Percentiles rank a stretch among this genome's conserved stretches.
phyloP scores from a whole-genome alignment of 2,329 filamentous ascomycete genomes.

The Cladobotryum mycophilum region DNA sequence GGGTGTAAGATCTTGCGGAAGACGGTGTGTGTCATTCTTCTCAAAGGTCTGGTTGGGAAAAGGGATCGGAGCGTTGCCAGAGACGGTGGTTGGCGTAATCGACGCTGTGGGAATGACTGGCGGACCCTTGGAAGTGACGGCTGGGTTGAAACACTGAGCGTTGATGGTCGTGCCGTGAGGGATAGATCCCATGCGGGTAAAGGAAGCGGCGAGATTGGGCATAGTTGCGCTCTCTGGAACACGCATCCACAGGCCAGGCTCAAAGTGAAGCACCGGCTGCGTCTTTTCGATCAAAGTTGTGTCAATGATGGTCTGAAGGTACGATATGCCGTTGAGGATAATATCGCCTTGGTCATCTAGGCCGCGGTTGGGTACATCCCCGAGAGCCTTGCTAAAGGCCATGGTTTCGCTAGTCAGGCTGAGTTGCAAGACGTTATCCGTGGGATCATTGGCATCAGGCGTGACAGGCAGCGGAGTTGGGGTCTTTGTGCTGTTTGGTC shows the following conservation, averaged over 20 bases:
- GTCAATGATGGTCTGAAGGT: constrained; percentile 30
- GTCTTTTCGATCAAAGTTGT: constrained; percentile 22
- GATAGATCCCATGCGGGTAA: constrained; percentile 35
- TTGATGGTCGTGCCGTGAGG: constrained; percentile 40
- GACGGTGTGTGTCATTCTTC: too few relatives aligned
- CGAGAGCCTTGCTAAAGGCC: constrained; percentile 25
- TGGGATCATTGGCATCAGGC: too few relatives aligned
- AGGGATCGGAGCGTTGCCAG: too few relatives aligned
- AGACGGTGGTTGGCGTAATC: too few relatives aligned
- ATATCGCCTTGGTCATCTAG: constrained; percentile 27
- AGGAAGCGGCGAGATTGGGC: constrained; percentile 17
- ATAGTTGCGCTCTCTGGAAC: constrained; percentile 23
- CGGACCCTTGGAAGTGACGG: constrained; percentile 9
- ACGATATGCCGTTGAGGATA: constrained; percentile 29
- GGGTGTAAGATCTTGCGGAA: too few relatives aligned
- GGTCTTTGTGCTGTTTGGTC: too few relatives aligned
- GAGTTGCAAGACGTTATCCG: constrained; percentile 24
- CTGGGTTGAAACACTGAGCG: constrained; percentile 25
- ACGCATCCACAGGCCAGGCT: constrained; percentile 35
- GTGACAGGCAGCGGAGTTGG: too few relatives aligned
- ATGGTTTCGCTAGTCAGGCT: constrained; percentile 32
- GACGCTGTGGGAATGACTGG: too few relatives aligned
- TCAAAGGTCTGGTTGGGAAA: too few relatives aligned
- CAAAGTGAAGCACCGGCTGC: constrained; percentile 32
- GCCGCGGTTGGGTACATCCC: constrained; percentile 33